These are phyloP conservation scores for Berkeleyomyces rouxiae DNA, from an alignment of 2,329 filamentous ascomycete genomes.

Conservation along the genomic window DNA sequence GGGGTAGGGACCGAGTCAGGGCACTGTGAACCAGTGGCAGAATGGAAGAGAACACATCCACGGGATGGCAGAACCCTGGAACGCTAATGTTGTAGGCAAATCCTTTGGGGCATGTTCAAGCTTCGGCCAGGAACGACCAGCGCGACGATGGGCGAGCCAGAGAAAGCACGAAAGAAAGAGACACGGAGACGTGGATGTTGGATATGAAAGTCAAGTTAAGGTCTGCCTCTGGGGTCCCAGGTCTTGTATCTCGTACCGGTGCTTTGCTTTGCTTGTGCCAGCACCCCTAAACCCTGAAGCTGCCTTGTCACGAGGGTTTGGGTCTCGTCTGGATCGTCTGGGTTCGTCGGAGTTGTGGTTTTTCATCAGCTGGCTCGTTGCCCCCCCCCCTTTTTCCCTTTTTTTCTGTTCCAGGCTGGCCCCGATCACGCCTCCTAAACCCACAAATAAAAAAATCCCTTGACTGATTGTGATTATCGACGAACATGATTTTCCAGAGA, in stretches of 20 bases:
- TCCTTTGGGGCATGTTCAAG: background rate
- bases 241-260: no score
- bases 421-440: background rate
- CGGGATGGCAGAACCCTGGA: background rate
- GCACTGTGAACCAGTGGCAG: background rate
- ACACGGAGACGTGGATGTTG: no score
- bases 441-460: constrained; percentile 3
- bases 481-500: background rate
- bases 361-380: background rate
- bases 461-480: constrained; percentile 3
- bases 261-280: no score
- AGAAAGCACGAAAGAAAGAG: no score
- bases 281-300: no score
- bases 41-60: constrained; percentile 1
- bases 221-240: no score
- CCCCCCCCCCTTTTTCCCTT: background rate
- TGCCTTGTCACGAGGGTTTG: no score
- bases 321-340: background rate
- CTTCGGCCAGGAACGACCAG: background rate
- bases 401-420: background rate
- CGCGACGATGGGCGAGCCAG: background rate
- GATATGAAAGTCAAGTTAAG: no score
- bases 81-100: background rate
- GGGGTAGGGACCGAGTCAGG: background rate
- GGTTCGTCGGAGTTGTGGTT: background rate